phyloP scores from a whole-genome alignment of 192 early-diverging fungal genomes.

The Chytriomyces confervae region DNA sequence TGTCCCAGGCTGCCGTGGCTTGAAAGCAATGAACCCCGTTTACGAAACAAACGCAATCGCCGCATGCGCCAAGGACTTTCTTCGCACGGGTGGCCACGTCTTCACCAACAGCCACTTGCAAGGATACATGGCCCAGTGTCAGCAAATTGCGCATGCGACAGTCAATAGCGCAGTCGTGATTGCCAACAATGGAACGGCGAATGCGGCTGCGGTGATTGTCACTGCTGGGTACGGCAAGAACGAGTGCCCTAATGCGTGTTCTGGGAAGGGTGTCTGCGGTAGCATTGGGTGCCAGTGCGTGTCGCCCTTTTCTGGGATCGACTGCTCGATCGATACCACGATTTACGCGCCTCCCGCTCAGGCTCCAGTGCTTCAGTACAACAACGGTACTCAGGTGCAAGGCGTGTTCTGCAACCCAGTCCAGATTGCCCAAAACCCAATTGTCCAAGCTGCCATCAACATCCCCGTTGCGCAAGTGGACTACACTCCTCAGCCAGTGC shows the following conservation, averaged over 20 bases:
- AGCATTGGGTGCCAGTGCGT: constrained; percentile 14
- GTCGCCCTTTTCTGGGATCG: constrained; percentile 10
- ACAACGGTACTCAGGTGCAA: not conserved
- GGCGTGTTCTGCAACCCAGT: not conserved
- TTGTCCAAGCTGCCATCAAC: not conserved
- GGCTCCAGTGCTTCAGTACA: too few species aligned
- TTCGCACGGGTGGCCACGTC: not conserved
- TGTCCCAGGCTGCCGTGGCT: too few species aligned
- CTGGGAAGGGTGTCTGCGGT: not conserved
- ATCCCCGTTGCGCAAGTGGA: not conserved
- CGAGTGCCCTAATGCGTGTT: not conserved
- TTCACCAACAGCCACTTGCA: constrained; percentile 1
- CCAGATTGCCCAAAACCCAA: not conserved
- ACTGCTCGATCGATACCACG: constrained; percentile 9
- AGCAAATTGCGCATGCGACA: not conserved
- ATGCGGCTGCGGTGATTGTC: not conserved
- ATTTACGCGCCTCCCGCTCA: not conserved
- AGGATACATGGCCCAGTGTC: not conserved
- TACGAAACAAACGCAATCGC: too few species aligned
- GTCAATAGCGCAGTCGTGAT: not conserved
- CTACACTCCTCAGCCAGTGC: not conserved
- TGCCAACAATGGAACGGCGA: not conserved
- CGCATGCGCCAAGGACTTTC: not conserved
- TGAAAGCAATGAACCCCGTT: too few species aligned
- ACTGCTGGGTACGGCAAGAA: constrained; percentile 10